Evolutionary conservation across 148 eudicot genomes (phyloP).

Genomic region (Tetragonia tetragonoides): DNA sequence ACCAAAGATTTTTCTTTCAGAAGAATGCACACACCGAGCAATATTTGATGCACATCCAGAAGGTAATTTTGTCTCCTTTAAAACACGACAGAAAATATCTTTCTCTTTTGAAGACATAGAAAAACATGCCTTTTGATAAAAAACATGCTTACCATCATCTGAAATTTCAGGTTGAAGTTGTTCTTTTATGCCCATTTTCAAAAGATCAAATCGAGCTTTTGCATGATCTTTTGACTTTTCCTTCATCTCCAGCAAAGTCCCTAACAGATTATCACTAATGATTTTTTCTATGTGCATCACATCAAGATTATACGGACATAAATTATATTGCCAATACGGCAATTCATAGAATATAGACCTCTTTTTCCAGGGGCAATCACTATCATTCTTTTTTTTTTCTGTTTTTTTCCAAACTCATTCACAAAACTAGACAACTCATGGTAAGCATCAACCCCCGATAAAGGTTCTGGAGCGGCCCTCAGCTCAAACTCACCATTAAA

Average conservation of each 20-base stretch:
- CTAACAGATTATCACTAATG: not conserved
- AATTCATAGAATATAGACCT: not conserved
- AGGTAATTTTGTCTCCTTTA: not conserved
- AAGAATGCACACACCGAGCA: not conserved
- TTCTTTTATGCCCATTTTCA: not conserved
- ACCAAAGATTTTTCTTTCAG: not conserved
- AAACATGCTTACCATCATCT: not conserved
- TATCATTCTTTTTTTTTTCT: not conserved
- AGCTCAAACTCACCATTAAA: no score
- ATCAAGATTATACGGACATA: no score
- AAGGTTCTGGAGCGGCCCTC: no score
- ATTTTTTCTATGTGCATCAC: not conserved
- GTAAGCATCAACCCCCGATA: not conserved
- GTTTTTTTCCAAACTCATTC: not conserved
- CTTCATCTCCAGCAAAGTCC: slow-evolving; percentile 1
- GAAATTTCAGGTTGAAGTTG: not conserved
- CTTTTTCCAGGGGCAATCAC: not conserved
- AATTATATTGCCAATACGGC: no score
- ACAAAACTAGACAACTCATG: not conserved
- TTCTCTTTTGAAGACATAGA: not conserved
- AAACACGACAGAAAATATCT: not conserved
- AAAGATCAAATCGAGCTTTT: slow-evolving; percentile 8
- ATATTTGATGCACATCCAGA: not conserved
- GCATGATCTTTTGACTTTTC: slow-evolving; percentile 4
- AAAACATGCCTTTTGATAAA: not conserved